Percentiles rank a stretch among this genome's conserved stretches.
Conservation (phyloP, 345 rosid genomes). For the Nasturtium officinale region DNA sequence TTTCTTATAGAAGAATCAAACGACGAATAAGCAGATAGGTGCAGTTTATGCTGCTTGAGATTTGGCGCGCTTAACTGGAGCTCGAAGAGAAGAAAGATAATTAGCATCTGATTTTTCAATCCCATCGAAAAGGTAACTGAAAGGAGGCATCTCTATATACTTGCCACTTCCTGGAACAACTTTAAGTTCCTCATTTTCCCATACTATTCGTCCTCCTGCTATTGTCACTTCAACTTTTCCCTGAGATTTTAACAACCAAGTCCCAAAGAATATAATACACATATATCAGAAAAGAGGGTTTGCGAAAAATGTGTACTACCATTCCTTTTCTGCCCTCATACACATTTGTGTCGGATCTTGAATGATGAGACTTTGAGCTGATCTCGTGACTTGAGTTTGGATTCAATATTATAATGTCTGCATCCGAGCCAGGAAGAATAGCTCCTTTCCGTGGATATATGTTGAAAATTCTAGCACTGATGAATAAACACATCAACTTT, state of each 20-base stretch:
- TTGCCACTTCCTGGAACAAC: slow-evolving; percentile 74
- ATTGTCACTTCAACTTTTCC: slow-evolving; percentile 97
- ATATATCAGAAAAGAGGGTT: not conserved
- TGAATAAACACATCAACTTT: not conserved
- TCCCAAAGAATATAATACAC: not conserved
- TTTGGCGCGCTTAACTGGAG: slow-evolving; percentile 72
- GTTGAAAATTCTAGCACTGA: slow-evolving; percentile 93
- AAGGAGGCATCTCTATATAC: slow-evolving; percentile 77
- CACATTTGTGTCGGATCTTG: slow-evolving; percentile 84
- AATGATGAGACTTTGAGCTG: slow-evolving; percentile 74
- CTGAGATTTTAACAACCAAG: slow-evolving; percentile 43
- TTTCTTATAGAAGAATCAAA: not conserved
- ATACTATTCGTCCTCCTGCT: slow-evolving; percentile 79
- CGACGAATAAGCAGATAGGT: not conserved
- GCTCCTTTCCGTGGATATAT: slow-evolving; percentile 95
- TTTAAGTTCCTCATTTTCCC: slow-evolving; percentile 78
- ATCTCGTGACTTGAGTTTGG: slow-evolving; percentile 83
- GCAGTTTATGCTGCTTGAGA: slow-evolving; percentile 42
- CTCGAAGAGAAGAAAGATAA: slow-evolving; percentile 70
- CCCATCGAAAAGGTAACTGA: slow-evolving; percentile 76
- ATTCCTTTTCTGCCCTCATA: slow-evolving; percentile 79
- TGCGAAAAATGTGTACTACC: slow-evolving; percentile 47
- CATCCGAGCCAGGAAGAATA: slow-evolving; percentile 90
- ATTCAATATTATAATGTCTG: slow-evolving; percentile 87
- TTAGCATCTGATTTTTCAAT: slow-evolving; percentile 75